Conservation (phyloP, 306 rosid species). For the Quercus berberidifolia region DNA sequence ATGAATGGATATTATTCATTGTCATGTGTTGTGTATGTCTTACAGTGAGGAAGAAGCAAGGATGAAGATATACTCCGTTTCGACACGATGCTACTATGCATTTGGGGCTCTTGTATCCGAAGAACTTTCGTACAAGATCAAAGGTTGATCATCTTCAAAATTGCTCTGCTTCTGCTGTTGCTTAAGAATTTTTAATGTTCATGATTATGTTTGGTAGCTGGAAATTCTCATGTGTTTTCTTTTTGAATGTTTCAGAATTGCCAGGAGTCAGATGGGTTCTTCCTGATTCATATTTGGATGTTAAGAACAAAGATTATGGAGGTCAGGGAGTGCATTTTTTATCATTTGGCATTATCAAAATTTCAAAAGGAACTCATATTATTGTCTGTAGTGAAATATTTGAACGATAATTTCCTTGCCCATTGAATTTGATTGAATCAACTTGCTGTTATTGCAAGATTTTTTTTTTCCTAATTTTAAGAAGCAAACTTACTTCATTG, state of each 20-base stretch:
- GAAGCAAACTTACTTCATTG: not conserved
- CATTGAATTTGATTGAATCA: not conserved
- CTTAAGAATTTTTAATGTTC: not conserved
- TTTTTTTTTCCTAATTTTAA: not conserved
- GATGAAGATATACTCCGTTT: slow-evolving; percentile 93
- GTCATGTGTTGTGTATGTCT: not conserved
- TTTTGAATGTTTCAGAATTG: slow-evolving; percentile 47
- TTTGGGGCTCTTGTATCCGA: slow-evolving; percentile 90
- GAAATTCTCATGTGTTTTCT: not conserved
- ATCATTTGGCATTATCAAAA: not conserved
- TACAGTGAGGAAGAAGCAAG: slow-evolving; percentile 87
- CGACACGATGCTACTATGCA: slow-evolving; percentile 82
- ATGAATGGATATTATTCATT: too few relatives aligned
- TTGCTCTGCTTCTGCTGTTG: not conserved
- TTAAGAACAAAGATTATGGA: slow-evolving; percentile 87
- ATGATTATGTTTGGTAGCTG: not conserved
- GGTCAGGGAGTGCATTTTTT: slow-evolving; percentile 41
- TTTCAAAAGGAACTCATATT: not conserved
- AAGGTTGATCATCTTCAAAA: slow-evolving; percentile 42
- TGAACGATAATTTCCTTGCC: not conserved
- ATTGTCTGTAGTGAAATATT: not conserved
- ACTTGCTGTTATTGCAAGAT: not conserved
- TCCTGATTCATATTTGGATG: slow-evolving; percentile 97
- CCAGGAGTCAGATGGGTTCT: slow-evolving; percentile 92
- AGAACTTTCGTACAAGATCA: slow-evolving; percentile 71